Evolutionary conservation across 2,329 filamentous ascomycete genomes (phyloP).

Genomic region (Lachnellula arida): DNA sequence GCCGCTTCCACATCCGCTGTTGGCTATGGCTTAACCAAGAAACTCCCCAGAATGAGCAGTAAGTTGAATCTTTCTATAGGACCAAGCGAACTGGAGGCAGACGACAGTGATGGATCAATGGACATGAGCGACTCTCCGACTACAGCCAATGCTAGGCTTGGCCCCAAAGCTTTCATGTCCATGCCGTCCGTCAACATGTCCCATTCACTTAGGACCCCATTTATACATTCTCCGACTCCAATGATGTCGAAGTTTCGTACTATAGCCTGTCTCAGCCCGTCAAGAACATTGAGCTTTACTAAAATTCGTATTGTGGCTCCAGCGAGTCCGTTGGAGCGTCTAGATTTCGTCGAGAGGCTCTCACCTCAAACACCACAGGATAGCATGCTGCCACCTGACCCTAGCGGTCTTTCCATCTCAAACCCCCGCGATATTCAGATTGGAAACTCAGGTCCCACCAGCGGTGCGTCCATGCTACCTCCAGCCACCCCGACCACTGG

Average conservation of each 20-base stretch:
- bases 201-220: constrained; percentile 31
- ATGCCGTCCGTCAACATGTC: constrained; percentile 38
- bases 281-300: constrained; percentile 44
- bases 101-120: constrained; percentile 28
- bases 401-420: constrained; percentile 79
- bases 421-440: constrained; percentile 41
- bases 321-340: constrained; percentile 59
- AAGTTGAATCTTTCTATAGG: constrained; percentile 32
- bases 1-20: constrained; percentile 24
- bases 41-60: constrained; percentile 31
- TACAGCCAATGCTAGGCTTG: constrained; percentile 31
- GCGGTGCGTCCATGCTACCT: constrained; percentile 45
- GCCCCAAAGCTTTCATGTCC: constrained; percentile 32
- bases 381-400: constrained; percentile 68
- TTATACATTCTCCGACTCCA: constrained; percentile 26
- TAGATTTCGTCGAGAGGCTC: constrained; percentile 42
- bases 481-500: constrained; percentile 78
- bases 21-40: constrained; percentile 23
- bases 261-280: constrained; percentile 29
- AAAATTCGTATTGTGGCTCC: constrained; percentile 46
- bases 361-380: constrained; percentile 79
- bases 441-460: constrained; percentile 28
- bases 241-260: constrained; percentile 26
- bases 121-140: constrained; percentile 31
- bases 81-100: constrained; percentile 22